phyloP scores from a whole-genome alignment of 768 basidiomycete species.

The Termitomyces bulborhizus region DNA sequence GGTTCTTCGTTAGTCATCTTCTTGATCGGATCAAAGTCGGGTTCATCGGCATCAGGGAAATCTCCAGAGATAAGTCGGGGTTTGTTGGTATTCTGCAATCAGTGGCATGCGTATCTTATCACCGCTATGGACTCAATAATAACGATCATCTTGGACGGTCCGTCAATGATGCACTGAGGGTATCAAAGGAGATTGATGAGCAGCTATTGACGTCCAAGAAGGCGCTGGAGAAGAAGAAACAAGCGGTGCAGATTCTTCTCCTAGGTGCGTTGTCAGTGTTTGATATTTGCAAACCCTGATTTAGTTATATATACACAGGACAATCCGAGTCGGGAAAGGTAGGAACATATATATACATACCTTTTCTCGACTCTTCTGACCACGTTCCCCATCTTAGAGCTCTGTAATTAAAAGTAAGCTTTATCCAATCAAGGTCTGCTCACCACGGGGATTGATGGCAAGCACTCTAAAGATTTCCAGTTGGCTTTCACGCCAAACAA shows the following conservation, averaged over 20 bases:
- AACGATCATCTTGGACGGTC: slow-evolving; percentile 11
- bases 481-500: slow-evolving; percentile 56
- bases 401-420: slow-evolving; percentile 41
- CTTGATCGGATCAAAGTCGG: too few relatives aligned
- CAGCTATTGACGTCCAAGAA: slow-evolving; percentile 38
- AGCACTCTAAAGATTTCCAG: slow-evolving; percentile 51
- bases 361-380: not conserved
- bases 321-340: slow-evolving; percentile 59
- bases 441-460: not conserved
- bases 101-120: too few relatives aligned
- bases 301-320: slow-evolving; percentile 10
- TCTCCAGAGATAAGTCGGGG: too few relatives aligned
- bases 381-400: slow-evolving; percentile 25
- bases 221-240: slow-evolving; percentile 40
- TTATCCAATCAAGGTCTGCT: not conserved
- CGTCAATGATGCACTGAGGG: slow-evolving; percentile 34
- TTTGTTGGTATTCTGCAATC: too few relatives aligned
- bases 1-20: too few relatives aligned
- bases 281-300: not conserved
- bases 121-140: not conserved
- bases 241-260: slow-evolving; percentile 48
- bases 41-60: too few relatives aligned
- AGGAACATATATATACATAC: not conserved
- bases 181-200: too few relatives aligned
- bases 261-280: slow-evolving; percentile 27